A percentile compares a stretch with the other conserved stretches of the same genome.
phyloP scores from a whole-genome alignment of 2,329 filamentous ascomycete genomes.

The Arthrobotrys musiformis region DNA sequence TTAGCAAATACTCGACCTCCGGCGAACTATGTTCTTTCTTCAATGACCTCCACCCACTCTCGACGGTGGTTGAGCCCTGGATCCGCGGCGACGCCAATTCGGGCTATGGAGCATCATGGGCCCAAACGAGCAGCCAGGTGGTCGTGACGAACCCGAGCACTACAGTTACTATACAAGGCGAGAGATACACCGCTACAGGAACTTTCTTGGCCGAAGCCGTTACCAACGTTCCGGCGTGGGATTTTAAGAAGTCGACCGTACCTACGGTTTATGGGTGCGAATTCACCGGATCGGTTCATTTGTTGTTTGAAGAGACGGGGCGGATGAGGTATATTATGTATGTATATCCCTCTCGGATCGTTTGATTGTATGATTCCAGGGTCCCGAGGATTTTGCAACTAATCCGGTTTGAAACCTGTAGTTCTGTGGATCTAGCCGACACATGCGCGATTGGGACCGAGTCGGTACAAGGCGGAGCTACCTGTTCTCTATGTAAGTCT shows the following conservation, averaged over 20 bases:
- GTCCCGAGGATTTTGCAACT: not conserved
- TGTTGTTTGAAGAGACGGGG: not conserved
- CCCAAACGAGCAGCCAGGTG: not conserved
- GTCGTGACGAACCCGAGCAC: not conserved
- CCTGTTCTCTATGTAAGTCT: not conserved
- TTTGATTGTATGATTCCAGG: not conserved
- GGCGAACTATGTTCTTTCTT: not conserved
- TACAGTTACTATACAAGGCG: not conserved
- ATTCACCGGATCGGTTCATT: not conserved
- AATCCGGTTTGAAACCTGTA: not conserved
- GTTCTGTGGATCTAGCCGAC: not conserved
- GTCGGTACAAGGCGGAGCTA: not conserved
- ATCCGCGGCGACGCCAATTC: not conserved
- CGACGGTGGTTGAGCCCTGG: not conserved
- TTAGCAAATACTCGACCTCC: slow-evolving; percentile 2
- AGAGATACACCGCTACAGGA: not conserved
- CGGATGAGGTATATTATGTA: slow-evolving; percentile 9
- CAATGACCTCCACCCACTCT: not conserved
- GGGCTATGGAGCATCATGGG: not conserved
- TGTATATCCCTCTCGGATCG: not conserved
- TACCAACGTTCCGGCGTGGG: not conserved
- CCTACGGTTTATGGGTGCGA: not conserved
- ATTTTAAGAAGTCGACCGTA: not conserved
- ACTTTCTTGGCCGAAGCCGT: not conserved
- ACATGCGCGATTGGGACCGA: not conserved